These are phyloP conservation scores for Candida rishiriensis DNA, from an alignment of 805 yeast species.

Conservation along the genomic window DNA sequence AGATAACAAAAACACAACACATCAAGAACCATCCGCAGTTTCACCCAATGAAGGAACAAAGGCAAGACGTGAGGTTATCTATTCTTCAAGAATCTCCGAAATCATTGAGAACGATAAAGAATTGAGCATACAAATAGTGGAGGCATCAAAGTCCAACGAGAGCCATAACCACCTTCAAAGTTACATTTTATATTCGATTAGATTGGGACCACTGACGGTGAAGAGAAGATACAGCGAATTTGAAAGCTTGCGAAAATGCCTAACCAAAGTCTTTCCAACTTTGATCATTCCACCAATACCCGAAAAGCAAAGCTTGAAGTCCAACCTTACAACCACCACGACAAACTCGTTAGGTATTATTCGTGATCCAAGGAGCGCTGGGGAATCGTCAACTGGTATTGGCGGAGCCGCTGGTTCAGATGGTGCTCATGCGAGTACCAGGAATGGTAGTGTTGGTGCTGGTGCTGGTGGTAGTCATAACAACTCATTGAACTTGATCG, in stretches of 20 bases:
- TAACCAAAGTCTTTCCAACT: conserved; percentile 74
- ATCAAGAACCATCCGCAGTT: no score
- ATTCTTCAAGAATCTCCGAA: conserved; percentile 23
- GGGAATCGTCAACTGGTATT: neutral
- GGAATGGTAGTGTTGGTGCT: conserved; percentile 4
- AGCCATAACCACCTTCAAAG: conserved; percentile 44
- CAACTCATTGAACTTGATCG: conserved; percentile 27
- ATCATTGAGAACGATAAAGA: conserved; percentile 14
- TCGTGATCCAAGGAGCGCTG: conserved; percentile 3
- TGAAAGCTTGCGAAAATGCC: conserved; percentile 69
- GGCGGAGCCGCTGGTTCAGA: neutral
- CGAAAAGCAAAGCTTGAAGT: conserved; percentile 61
- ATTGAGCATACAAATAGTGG: conserved; percentile 43
- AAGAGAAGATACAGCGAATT: conserved; percentile 91
- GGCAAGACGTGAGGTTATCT: conserved; percentile 17
- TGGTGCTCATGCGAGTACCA: conserved; percentile 4
- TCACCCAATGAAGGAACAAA: conserved; percentile 7
- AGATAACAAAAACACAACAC: neutral
- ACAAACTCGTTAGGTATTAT: conserved; percentile 23
- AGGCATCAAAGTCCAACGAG: conserved; percentile 84
- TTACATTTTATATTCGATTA: conserved; percentile 79
- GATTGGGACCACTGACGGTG: conserved; percentile 54
- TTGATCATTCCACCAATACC: conserved; percentile 92
- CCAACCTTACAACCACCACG: conserved; percentile 29
- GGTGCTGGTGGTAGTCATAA: conserved; percentile 2